A percentile compares a stretch with the other conserved stretches of the same genome.
phyloP scores from a whole-genome alignment of 192 early-diverging fungal species.

The Entrophospora sp. region DNA sequence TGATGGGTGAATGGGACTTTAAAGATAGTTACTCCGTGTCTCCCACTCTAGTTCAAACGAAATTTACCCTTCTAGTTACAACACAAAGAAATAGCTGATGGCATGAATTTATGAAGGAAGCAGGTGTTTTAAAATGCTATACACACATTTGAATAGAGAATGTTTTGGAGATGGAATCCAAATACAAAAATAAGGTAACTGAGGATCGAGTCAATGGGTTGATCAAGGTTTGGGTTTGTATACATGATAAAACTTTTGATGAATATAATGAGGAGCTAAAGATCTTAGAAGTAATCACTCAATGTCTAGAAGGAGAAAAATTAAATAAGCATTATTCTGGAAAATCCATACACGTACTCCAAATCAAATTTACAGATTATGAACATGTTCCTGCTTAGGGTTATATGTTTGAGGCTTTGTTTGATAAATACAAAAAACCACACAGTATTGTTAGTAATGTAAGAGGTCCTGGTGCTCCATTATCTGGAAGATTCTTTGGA shows the following conservation, averaged over 20 bases:
- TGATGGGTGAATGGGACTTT: not conserved
- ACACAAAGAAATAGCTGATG: not conserved
- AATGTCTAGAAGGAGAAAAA: not conserved
- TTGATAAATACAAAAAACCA: no score
- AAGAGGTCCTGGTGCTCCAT: not conserved
- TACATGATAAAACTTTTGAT: not conserved
- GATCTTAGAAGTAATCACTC: not conserved
- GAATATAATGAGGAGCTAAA: slow-evolving; percentile 5
- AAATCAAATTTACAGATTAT: slow-evolving; percentile 8
- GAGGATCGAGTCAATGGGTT: slow-evolving; percentile 2
- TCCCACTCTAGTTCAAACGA: not conserved
- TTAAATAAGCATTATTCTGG: slow-evolving; percentile 5
- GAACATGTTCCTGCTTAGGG: not conserved
- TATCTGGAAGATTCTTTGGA: not conserved
- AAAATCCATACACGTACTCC: slow-evolving; percentile 12
- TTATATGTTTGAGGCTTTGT: not conserved
- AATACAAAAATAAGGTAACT: slow-evolving; percentile 6
- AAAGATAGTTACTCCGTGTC: slow-evolving; percentile 4
- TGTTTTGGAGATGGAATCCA: slow-evolving; percentile 8
- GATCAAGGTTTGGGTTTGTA: not conserved
- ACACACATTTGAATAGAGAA: slow-evolving; percentile 1
- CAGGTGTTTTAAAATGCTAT: slow-evolving; percentile 3
- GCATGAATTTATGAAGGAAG: slow-evolving; percentile 1
- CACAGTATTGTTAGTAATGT: no score
- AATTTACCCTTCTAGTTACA: slow-evolving; percentile 2